phyloP scores from a whole-genome alignment of 1,284 basidiomycete species.

The Pulchroboletus neoregius region DNA sequence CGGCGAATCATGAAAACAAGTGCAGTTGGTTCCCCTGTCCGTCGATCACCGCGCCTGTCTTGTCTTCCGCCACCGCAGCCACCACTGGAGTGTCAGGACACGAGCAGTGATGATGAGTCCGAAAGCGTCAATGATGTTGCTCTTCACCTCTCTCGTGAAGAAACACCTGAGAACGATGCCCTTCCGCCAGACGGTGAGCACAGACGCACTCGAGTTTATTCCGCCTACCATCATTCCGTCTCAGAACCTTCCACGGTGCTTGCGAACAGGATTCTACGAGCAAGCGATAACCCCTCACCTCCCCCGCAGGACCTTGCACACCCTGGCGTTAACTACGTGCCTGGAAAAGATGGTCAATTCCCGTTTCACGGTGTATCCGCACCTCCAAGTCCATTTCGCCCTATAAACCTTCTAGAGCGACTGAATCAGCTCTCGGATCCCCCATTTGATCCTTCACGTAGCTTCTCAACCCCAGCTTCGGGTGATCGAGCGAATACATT shows the following conservation, averaged over 20 bases:
- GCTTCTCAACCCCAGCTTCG: background rate
- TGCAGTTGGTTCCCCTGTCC: slow-evolving; percentile 36
- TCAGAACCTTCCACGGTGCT: slow-evolving; percentile 64
- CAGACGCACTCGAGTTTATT: slow-evolving; percentile 3
- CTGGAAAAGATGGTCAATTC: slow-evolving; percentile 20
- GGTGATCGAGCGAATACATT: slow-evolving; percentile 3
- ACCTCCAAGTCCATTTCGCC: slow-evolving; percentile 32
- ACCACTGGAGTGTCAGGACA: slow-evolving; percentile 15
- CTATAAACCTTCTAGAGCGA: slow-evolving; percentile 32
- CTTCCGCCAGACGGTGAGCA: slow-evolving; percentile 44
- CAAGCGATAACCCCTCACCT: slow-evolving; percentile 71
- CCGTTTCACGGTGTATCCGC: slow-evolving; percentile 12
- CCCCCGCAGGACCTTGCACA: slow-evolving; percentile 47
- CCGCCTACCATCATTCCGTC: slow-evolving; percentile 6
- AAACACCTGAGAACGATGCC: slow-evolving; percentile 44
- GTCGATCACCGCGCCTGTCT: slow-evolving; percentile 51
- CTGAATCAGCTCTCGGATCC: slow-evolving; percentile 19
- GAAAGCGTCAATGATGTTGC: slow-evolving; percentile 33
- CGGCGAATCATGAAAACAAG: slow-evolving; percentile 29
- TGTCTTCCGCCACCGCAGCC: slow-evolving; percentile 32
- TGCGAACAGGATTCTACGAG: slow-evolving; percentile 59
- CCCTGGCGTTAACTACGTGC: slow-evolving; percentile 16
- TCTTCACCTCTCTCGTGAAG: slow-evolving; percentile 32
- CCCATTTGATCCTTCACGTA: slow-evolving; percentile 3
- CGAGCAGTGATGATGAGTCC: slow-evolving; percentile 28